Evolutionary conservation across 306 rosid species (phyloP).

Genomic region (Begonia fuchsioides): DNA sequence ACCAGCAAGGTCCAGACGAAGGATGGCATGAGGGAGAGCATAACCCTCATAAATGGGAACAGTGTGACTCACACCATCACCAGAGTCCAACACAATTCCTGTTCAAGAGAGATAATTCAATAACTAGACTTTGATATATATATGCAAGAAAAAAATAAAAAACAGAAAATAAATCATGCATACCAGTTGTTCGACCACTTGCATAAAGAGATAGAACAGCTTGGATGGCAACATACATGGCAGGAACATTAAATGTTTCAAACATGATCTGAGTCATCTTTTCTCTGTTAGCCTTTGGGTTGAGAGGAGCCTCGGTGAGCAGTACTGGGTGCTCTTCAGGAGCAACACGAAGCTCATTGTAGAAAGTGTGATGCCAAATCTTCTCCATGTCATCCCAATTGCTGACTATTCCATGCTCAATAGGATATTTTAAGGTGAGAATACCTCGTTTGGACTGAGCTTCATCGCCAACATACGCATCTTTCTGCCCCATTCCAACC

Average conservation of each 20-base stretch:
- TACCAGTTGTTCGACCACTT: conserved; percentile 33
- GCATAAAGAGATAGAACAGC: conserved; percentile 33
- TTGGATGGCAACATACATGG: conserved; percentile 32
- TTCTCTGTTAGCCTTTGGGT: conserved; percentile 29
- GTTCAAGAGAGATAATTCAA: neutral
- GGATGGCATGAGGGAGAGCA: conserved; percentile 28
- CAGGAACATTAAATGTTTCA: conserved; percentile 31
- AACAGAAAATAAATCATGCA: neutral
- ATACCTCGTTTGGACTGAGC: conserved; percentile 33
- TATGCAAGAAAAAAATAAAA: no score
- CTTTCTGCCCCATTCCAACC: conserved; percentile 34
- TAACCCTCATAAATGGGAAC: conserved; percentile 28
- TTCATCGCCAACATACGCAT: conserved; percentile 32
- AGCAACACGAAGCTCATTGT: conserved; percentile 29
- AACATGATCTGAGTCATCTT: conserved; percentile 36
- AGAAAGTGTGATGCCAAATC: conserved; percentile 31
- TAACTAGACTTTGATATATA: no score
- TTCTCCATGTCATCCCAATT: conserved; percentile 34
- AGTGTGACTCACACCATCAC: conserved; percentile 31
- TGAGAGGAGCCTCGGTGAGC: conserved; percentile 29
- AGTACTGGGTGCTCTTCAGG: conserved; percentile 30
- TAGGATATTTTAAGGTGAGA: conserved; percentile 26
- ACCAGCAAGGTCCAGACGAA: conserved; percentile 32
- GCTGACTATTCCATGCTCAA: conserved; percentile 29
- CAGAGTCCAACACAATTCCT: conserved; percentile 33